These are phyloP conservation scores for Senna tora DNA, from an alignment of 306 rosid genomes.

Conservation along the genomic window DNA sequence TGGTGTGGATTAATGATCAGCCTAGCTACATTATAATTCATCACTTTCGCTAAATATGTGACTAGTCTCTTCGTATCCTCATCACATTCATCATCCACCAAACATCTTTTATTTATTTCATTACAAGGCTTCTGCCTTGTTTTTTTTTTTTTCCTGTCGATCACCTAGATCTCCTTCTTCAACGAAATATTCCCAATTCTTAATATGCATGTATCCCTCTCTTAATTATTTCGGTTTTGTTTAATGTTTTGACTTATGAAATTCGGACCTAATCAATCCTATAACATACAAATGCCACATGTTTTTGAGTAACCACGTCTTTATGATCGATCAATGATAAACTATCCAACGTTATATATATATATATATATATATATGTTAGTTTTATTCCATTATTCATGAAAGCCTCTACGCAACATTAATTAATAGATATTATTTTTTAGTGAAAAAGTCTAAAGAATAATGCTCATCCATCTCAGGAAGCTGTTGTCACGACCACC, in stretches of 20 bases:
- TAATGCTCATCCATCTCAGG: not conserved
- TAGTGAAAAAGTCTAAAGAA: not conserved
- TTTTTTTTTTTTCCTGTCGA: no score
- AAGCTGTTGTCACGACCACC: conserved; percentile 29
- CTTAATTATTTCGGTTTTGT: not conserved
- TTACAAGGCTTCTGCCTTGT: no score
- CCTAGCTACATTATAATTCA: no score
- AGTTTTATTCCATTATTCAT: no score
- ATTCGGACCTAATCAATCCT: not conserved
- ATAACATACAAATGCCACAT: not conserved
- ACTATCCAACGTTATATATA: not conserved
- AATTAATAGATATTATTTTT: not conserved
- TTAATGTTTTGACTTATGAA: not conserved
- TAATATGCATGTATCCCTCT: not conserved
- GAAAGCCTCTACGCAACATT: not conserved
- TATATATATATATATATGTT: no score
- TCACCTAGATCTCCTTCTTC: not conserved
- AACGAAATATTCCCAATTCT: not conserved
- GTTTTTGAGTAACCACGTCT: not conserved
- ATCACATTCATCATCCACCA: no score
- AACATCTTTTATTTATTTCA: no score
- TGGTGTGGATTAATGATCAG: no score
- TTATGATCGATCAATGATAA: not conserved
- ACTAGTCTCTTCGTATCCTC: no score
- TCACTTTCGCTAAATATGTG: no score